Base-by-base conservation (phyloP, 2,329 filamentous ascomycete genomes). In the Colletotrichum endophyticum region DNA sequence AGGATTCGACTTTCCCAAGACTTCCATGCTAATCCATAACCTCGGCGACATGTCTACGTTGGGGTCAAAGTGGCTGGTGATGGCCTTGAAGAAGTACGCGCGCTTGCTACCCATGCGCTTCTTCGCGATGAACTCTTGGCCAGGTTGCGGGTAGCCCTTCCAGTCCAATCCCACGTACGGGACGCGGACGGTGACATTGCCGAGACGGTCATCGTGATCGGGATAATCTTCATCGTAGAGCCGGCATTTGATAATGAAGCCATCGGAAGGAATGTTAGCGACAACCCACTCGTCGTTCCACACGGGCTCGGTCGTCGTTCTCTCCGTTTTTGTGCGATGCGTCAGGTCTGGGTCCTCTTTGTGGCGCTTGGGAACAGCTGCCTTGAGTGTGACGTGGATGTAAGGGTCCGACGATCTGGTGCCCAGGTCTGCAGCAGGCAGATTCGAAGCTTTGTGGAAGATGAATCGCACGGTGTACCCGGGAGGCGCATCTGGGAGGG, bases 261-360 rank as follows among this genome's bases (percentile, higher is more conserved):
- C 96, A 0, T 91, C 92, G 0, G 93, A 88, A 0, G 96, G 96
- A 3, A 98, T 90, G 79, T 98, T 98, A 77, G 95, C 95, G 28
- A 99, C 94, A 27, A 95, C 89, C 96, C 96, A 99, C 76, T 95
- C 91, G 49, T 93, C 92, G 64, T 98, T 90, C 96, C 96, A 99
- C 64, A 87, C 88, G 0, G 96, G 96, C 80, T 96, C 91, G 2
- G 92, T 93, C 56, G 90, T 93, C 79, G 90, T 91, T 73, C 94
- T 91, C 39, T 96, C 85, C 0, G 96, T 98, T 1, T 90, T 92
- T 0, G 95, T 98, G 62, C 96, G 92, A 82, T 95, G 91, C 27
- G 88, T 88, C 36, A 98, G 86, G 27, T 92, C 89, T 0, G 96
- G 94, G 81, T 98, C 96, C 82, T 98, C 95, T 84, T 96, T 96